These are phyloP conservation scores for Trichoderma polysporum DNA, from an alignment of 2,329 filamentous ascomycete genomes.

Conservation along the genomic window DNA sequence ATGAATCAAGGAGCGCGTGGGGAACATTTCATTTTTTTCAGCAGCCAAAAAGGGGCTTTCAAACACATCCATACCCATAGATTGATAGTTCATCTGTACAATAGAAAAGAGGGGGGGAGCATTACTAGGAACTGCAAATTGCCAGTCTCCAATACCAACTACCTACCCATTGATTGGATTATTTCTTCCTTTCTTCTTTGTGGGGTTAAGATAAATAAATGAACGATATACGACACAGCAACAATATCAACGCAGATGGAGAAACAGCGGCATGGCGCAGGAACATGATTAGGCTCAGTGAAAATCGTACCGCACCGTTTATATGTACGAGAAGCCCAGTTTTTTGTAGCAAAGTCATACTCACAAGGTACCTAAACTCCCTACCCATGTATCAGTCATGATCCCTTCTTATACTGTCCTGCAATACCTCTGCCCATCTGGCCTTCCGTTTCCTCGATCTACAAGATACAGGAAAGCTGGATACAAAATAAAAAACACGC, in stretches of 20 bases:
- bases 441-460: not conserved
- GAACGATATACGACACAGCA: not conserved
- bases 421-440: not conserved
- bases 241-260: not conserved
- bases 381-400: not conserved
- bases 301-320: not conserved
- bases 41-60: not conserved
- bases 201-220: not conserved
- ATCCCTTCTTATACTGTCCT: not conserved
- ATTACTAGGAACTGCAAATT: not conserved
- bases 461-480: constrained; percentile 24
- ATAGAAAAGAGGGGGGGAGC: not conserved
- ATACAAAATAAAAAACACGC: constrained; percentile 15
- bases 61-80: constrained; percentile 10
- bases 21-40: not conserved
- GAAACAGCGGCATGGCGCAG: not conserved
- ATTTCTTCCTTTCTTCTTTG: not conserved
- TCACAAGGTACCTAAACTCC: not conserved
- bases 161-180: not conserved
- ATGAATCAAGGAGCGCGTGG: not conserved
- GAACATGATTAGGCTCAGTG: not conserved
- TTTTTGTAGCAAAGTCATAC: not conserved
- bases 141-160: not conserved
- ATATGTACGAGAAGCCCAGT: not conserved
- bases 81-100: constrained; percentile 15